Evolutionary conservation across 2,329 filamentous ascomycete species (phyloP).

Genomic region (Coleophoma crateriformis): DNA sequence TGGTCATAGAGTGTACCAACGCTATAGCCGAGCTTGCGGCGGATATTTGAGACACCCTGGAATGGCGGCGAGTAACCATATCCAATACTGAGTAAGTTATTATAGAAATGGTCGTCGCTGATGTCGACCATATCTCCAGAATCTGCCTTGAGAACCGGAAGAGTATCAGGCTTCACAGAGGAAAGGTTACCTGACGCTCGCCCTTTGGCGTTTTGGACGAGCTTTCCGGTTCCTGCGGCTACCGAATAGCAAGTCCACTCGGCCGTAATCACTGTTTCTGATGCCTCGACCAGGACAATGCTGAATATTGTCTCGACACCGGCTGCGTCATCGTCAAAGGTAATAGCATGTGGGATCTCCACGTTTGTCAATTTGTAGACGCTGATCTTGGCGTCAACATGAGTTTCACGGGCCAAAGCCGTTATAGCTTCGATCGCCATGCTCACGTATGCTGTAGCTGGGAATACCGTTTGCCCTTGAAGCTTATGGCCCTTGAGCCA

Average conservation of each 20-base stretch:
- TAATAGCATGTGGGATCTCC: neutral
- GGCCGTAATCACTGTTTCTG: neutral
- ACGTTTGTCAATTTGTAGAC: conserved; percentile 1
- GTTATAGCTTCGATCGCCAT: conserved; percentile 39
- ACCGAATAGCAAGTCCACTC: neutral
- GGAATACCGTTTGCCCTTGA: conserved; percentile 28
- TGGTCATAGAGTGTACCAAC: neutral
- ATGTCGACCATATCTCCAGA: neutral
- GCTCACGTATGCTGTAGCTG: conserved; percentile 39
- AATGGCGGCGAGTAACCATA: conserved; percentile 2
- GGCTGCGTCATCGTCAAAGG: neutral
- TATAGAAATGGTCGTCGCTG: neutral
- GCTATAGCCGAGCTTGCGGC: neutral
- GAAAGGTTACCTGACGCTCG: neutral
- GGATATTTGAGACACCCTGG: neutral
- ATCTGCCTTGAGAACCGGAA: neutral
- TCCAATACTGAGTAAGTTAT: neutral
- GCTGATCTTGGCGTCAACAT: neutral
- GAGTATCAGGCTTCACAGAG: neutral
- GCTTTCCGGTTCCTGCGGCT: neutral
- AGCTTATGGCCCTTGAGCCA: conserved; percentile 40
- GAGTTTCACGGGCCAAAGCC: neutral
- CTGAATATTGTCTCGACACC: neutral
- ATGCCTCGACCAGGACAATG: neutral
- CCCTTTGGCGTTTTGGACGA: neutral